Evolutionary conservation across 768 basidiomycete genomes (phyloP).

Genomic region (Tephrocybe sp.): DNA sequence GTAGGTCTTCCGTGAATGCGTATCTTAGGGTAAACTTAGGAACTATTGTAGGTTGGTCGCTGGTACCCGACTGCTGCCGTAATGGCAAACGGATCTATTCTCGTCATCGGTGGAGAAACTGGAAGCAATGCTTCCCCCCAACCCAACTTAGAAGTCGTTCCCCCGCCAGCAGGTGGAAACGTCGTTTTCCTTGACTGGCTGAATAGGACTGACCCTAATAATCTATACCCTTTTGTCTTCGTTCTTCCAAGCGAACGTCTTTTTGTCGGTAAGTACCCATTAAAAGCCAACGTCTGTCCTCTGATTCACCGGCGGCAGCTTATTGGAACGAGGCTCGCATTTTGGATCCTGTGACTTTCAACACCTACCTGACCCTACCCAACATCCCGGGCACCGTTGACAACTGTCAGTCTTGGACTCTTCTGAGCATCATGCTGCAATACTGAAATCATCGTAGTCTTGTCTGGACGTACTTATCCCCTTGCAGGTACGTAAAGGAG

Average conservation of each 20-base stretch:
- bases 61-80: constrained; percentile 75
- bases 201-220: constrained; percentile 71
- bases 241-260: constrained; percentile 67
- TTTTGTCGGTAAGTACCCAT: constrained; percentile 57
- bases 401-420: constrained; percentile 38
- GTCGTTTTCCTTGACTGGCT: constrained; percentile 63
- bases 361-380: constrained; percentile 56
- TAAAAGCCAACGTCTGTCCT: not conserved
- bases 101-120: constrained; percentile 73
- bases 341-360: constrained; percentile 62
- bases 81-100: constrained; percentile 69
- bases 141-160: constrained; percentile 71
- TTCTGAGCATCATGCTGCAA: not conserved
- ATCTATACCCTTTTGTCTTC: constrained; percentile 75
- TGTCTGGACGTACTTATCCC: constrained; percentile 77
- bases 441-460: constrained; percentile 29
- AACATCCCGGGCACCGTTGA: constrained; percentile 76
- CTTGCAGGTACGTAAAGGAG: constrained; percentile 43
- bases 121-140: constrained; percentile 66
- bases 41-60: constrained; percentile 44
- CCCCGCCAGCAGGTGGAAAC: constrained; percentile 63
- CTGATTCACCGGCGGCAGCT: constrained; percentile 30
- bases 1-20: constrained; percentile 27
- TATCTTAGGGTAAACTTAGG: not conserved
- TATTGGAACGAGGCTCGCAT: constrained; percentile 84